Base-by-base conservation (phyloP, 2,329 filamentous ascomycete genomes). In the Colletotrichum aenigma region DNA sequence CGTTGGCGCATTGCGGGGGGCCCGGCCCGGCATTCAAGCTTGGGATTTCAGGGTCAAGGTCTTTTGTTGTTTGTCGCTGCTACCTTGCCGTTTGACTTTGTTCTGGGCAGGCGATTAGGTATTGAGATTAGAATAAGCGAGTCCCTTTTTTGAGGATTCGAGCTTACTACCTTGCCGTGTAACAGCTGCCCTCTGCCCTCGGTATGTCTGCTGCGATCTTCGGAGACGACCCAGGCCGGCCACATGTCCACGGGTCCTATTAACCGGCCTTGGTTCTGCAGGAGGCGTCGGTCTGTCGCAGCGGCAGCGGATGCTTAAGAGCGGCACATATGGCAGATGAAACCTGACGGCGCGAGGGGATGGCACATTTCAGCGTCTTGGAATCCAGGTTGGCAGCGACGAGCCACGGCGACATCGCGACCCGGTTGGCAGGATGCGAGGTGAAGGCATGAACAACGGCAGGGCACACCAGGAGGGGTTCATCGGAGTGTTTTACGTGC, bases 1-100 rank as follows among this genome's bases (percentile, higher is more conserved):
- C 65, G 65, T 67, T 67, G 43, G 65, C 43, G 38, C n/a, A 64
- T 70, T 58, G 58, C 34, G 71, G 71, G 71, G 66, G 71, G 38
- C 38, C 56, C 58, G 58, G 71, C 66, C 71, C 66, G 66, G 67
- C 32, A 38, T 48, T 48, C 43, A 48, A 48, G 43, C n/a, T 70
- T 70, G 55, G 65, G 56, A 18, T 65, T 74, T 65, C 65, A 67
- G 65, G 65, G 65, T 67, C 43, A 67, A 67, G 65, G 65, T 48
- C 43, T 30, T 61, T 32, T 66, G 26, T 48, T 48, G 62, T 66
- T 38, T 43, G 62, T 48, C 24, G 36, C 32, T 32, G 62, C 34
- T 61, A 69, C 48, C 52, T 68, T 68, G 52, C 43, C 62, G 62
- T 21, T 43, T 66, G 43, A 7, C 18, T 28, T 30, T 24, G 3